Conservation (phyloP, 2,329 filamentous ascomycete genomes). For the Epichloe gansuensis region DNA sequence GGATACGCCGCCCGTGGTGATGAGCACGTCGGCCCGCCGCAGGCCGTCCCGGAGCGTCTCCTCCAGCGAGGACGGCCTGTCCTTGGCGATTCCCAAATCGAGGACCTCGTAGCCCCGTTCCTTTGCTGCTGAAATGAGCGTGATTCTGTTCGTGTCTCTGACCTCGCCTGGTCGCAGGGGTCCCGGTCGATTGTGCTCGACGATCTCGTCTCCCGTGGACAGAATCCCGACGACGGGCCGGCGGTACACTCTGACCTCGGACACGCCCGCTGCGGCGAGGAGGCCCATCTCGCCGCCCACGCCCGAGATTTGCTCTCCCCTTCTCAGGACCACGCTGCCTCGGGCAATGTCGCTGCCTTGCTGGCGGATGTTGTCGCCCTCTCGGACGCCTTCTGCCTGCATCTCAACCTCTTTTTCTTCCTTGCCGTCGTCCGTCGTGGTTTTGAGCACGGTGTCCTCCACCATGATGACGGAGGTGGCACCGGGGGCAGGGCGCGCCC, state of each 20-base stretch:
- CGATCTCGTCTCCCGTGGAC: conserved; percentile 90
- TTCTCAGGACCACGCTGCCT: conserved; percentile 57
- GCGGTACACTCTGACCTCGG: conserved; percentile 58
- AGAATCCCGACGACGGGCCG: conserved; percentile 74
- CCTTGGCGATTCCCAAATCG: conserved; percentile 76
- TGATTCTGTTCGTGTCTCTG: conserved; percentile 83
- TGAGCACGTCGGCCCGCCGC: conserved; percentile 63
- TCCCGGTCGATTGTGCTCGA: conserved; percentile 54
- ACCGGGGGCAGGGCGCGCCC: conserved; percentile 76
- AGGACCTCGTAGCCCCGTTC: conserved; percentile 67
- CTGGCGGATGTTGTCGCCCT: conserved; percentile 82
- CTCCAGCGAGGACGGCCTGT: conserved; percentile 64
- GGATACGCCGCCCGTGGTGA: conserved; percentile 88
- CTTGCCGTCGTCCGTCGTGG: conserved; percentile 62
- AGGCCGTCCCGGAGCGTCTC: conserved; percentile 64
- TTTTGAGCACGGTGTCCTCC: conserved; percentile 73
- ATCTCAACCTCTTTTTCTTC: conserved; percentile 89
- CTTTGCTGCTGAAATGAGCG: conserved; percentile 64
- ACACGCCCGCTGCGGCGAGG: conserved; percentile 71
- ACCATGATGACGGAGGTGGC: conserved; percentile 87
- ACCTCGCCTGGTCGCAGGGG: conserved; percentile 69
- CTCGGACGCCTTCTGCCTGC: conserved; percentile 59
- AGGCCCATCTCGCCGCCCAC: conserved; percentile 86
- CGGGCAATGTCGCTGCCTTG: conserved; percentile 75
- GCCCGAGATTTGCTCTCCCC: conserved; percentile 72